Evolutionary conservation across 257 asterid species (phyloP).

Genomic region (Solanum lycopersicoides): DNA sequence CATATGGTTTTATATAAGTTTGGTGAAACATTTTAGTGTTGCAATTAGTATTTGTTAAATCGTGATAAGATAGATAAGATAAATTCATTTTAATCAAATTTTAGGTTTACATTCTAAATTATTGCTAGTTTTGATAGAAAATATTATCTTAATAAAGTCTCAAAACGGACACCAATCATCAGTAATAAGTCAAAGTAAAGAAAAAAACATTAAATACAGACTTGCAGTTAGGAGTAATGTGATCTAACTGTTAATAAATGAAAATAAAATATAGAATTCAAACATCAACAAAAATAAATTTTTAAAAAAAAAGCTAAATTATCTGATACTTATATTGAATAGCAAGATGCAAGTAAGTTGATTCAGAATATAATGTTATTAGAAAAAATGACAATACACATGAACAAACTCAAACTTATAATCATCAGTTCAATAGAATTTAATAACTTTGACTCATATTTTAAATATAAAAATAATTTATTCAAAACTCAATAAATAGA

Average conservation of each 20-base stretch:
- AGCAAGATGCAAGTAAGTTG: neutral
- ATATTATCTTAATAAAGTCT: neutral
- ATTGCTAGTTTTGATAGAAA: neutral
- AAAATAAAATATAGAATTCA: neutral
- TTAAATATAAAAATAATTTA: neutral
- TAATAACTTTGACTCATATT: neutral
- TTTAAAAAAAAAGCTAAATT: neutral
- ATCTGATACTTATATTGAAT: neutral
- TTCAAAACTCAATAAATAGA: neutral
- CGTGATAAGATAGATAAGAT: neutral
- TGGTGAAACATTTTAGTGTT: neutral
- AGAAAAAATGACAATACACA: neutral
- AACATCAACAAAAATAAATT: neutral
- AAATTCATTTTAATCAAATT: neutral
- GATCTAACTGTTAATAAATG: neutral
- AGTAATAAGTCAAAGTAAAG: neutral
- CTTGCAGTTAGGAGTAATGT: neutral
- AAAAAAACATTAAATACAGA: neutral
- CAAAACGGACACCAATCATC: neutral
- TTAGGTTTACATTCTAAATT: neutral
- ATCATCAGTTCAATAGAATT: rapidly evolving
- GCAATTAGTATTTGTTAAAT: neutral
- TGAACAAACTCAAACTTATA: neutral
- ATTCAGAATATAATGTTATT: neutral
- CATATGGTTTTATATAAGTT: neutral